Percentiles rank a stretch among this genome's conserved stretches.
phyloP scores from a whole-genome alignment of 2,329 filamentous ascomycete species.

The Claviceps digitariae region DNA sequence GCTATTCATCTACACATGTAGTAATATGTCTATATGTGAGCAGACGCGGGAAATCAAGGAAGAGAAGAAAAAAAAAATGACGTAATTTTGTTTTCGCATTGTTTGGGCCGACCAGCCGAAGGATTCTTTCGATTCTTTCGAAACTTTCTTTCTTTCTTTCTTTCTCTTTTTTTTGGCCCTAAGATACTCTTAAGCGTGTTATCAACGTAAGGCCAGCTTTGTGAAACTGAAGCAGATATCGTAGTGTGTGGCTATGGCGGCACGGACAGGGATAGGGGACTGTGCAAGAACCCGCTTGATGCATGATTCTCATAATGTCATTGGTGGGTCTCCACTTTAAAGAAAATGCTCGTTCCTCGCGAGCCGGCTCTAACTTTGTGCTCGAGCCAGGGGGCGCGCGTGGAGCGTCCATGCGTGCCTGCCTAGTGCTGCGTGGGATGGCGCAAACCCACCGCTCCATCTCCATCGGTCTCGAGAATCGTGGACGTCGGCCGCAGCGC shows the following conservation, averaged over 20 bases:
- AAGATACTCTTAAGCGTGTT: too few species aligned
- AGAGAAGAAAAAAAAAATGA: neutral
- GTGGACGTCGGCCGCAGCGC: neutral
- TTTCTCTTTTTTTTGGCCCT: too few species aligned
- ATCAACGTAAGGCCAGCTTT: neutral
- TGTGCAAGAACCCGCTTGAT: neutral
- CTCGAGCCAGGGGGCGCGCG: neutral
- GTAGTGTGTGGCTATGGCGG: neutral
- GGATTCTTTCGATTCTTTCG: neutral
- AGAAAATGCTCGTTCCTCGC: neutral
- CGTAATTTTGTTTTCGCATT: neutral
- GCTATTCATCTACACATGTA: neutral
- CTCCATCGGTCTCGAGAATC: neutral
- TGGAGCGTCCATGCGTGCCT: neutral
- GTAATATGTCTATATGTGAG: too few species aligned
- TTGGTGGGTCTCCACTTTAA: neutral
- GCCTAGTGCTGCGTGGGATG: neutral
- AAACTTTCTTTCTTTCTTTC: neutral
- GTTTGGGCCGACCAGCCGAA: neutral
- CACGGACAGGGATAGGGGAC: neutral
- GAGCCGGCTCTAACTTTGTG: neutral
- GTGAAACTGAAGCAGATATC: neutral
- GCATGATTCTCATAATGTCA: neutral
- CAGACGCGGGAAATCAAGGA: neutral
- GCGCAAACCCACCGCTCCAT: neutral